Conservation (phyloP, 352 stramenopile genomes). For the Globisporangium echinulatum region DNA sequence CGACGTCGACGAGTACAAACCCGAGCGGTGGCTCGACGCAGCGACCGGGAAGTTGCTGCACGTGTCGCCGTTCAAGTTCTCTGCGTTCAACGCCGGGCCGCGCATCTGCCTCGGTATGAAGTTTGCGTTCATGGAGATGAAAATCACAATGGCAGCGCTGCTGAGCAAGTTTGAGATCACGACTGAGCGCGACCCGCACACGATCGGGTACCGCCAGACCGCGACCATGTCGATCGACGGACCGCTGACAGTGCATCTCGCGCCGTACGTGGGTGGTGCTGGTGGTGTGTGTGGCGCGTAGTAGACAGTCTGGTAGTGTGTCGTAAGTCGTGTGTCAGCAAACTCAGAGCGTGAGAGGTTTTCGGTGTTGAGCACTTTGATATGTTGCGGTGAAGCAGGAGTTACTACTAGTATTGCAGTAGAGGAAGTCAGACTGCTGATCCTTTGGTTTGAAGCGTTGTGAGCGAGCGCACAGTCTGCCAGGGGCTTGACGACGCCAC, state of each 20-base stretch:
- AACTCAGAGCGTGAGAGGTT: no score
- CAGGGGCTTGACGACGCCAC: no score
- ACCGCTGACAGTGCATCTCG: slow-evolving; percentile 9
- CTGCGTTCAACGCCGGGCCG: slow-evolving; percentile 34
- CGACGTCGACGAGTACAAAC: slow-evolving; percentile 37
- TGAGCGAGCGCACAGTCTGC: no score
- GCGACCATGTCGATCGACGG: slow-evolving; percentile 23
- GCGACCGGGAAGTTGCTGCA: slow-evolving; percentile 19
- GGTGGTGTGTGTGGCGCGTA: background rate
- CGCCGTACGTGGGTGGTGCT: background rate
- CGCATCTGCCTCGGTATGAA: slow-evolving; percentile 40
- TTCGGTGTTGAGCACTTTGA: no score
- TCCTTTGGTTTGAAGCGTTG: no score
- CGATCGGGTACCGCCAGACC: slow-evolving; percentile 20
- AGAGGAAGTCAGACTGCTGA: no score
- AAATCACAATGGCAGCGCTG: slow-evolving; percentile 27
- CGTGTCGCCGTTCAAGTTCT: slow-evolving; percentile 34
- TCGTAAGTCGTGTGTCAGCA: no score
- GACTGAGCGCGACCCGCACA: slow-evolving; percentile 15
- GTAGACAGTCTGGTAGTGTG: background rate
- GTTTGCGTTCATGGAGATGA: slow-evolving; percentile 36
- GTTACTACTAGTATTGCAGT: no score
- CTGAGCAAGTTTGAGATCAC: slow-evolving; percentile 28
- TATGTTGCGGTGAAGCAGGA: no score
- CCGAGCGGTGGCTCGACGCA: slow-evolving; percentile 39